Evolutionary conservation across 441 rosid genomes (phyloP), one percentile per base, ranked within the genome.

Genomic region (Hura crepitans): DNA sequence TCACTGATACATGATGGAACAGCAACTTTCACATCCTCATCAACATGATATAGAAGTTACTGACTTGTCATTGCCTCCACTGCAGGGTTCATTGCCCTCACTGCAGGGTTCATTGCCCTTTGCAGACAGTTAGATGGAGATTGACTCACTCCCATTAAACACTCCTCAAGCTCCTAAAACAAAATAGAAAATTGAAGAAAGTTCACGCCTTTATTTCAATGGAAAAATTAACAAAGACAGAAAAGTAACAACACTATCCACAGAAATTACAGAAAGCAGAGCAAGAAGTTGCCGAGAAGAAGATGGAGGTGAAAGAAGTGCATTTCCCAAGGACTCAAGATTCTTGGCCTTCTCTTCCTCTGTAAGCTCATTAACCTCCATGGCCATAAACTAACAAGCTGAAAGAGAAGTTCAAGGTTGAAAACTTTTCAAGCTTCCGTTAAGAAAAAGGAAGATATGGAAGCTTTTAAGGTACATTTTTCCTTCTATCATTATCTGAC

Each of bases 1-100:
- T 90, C 96, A 66, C 89, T 83, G 71, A 90, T 81, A 78, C 96
- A 93, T 45, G 88, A 80, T 47, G 94, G 93, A 60, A 89, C 92
- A 46, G 85, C 81, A 77, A 89, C 91, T 78, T 81, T 85, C 25
- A 93, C 92, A 71, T 91, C 89, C 42, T 18, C 74, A 67, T 88
- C 80, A 6, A 77, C 60, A 79, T 89, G 92, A 71, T 70, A 77
- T 31, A 91, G 70, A 75, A 93, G 84, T 61, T 83, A 74, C 22
- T 80, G 84, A 42, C 77, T 73, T 62, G 85, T 82, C 74, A 93
- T 72, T 63, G 91, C 94, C 71, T 79, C 83, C 75, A 85, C 62
- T 45, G 82, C 81, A 8, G 90, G 85, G 71, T 75, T 65, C 65
- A 91, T 83, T 31, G 89, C 87, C 60, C 62, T 72, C n/a, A n/a